Percentiles rank a stretch among this genome's conserved stretches.
Conservation (phyloP, 148 eudicot species). For the Rhododendron vialii region DNA sequence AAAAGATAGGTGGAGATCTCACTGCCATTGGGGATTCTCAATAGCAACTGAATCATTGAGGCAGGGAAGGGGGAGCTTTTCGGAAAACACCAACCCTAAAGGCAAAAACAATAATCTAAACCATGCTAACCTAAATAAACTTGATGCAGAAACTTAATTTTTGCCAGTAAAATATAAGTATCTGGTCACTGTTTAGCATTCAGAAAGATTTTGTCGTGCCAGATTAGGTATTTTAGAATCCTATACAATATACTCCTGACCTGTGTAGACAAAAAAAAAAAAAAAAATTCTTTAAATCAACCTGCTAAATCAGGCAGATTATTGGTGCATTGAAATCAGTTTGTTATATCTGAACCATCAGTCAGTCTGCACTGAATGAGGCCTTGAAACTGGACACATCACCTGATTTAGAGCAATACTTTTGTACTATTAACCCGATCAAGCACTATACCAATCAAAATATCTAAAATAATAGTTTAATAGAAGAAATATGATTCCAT, state of each 20-base stretch:
- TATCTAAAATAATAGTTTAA: neutral
- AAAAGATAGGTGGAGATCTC: neutral
- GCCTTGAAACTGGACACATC: neutral
- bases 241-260: neutral
- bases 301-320: slow-evolving; percentile 2
- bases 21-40: neutral
- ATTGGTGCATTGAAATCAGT: slow-evolving; percentile 1
- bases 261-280: neutral
- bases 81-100: neutral
- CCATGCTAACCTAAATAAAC: neutral
- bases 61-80: neutral
- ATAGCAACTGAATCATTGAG: neutral
- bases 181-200: neutral
- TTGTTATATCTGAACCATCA: neutral
- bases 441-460: neutral
- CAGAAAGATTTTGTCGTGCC: neutral
- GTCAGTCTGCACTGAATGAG: neutral
- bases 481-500: neutral
- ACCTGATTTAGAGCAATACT: slow-evolving; percentile 3
- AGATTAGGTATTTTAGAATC: neutral
- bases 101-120: neutral
- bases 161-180: neutral
- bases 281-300: neutral
- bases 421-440: neutral
- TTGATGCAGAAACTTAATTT: neutral